A percentile compares a stretch with the other conserved stretches of the same genome.
Evolutionary conservation across 139 green algal genomes (phyloP).

Genomic region (Chlamydomonas sp.): DNA sequence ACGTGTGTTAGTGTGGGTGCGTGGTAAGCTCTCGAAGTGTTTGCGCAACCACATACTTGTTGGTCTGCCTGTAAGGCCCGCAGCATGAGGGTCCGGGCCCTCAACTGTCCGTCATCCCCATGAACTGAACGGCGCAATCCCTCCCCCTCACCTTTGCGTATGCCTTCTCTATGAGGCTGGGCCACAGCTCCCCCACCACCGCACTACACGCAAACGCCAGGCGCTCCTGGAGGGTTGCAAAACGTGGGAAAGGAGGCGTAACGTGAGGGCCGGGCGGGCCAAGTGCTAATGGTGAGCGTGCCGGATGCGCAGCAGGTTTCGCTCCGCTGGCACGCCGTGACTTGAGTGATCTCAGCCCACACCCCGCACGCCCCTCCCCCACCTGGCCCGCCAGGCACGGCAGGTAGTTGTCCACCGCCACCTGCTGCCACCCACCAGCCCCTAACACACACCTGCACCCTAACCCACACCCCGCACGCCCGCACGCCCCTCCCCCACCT

Average conservation of each 20-base stretch:
- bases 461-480: not conserved
- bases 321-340: too few species aligned
- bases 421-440: not conserved
- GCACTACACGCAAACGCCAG: conserved; percentile 40
- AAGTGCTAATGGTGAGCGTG: not conserved
- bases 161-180: conserved; percentile 66
- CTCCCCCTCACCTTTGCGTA: conserved; percentile 64
- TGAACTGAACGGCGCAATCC: not conserved
- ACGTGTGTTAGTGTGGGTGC: too few species aligned
- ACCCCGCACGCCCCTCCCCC: conserved; percentile 16
- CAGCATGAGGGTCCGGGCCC: too few species aligned
- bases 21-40: too few species aligned
- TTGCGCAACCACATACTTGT: too few species aligned
- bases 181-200: conserved; percentile 67
- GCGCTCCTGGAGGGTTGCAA: not conserved
- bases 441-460: not conserved
- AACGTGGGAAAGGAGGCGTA: not conserved
- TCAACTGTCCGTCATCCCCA: too few species aligned
- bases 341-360: not conserved
- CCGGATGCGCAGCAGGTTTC: too few species aligned
- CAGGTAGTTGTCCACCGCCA: conserved; percentile 52
- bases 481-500: not conserved
- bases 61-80: too few species aligned
- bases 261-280: not conserved
- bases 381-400: conserved; percentile 22